Conservation (phyloP, 345 rosid genomes). For the Brassica juncea region DNA sequence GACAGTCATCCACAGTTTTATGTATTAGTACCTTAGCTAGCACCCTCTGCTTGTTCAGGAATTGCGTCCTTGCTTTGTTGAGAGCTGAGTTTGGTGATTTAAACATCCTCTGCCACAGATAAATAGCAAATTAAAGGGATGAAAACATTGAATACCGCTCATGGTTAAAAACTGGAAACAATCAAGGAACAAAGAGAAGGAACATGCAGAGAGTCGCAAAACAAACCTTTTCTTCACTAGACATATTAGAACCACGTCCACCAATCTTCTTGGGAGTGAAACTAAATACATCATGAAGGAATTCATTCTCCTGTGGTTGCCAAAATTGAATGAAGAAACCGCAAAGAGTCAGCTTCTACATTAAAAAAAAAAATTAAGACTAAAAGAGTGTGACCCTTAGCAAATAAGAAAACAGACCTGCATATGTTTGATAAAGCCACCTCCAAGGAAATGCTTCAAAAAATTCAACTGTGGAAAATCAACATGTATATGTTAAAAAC, state of each 20-base stretch:
- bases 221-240: conserved; percentile 66
- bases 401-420: conserved; percentile 56
- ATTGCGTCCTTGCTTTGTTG: conserved; percentile 90
- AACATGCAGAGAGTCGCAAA: background rate
- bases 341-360: background rate
- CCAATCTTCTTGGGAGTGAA: conserved; percentile 67
- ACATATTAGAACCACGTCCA: conserved; percentile 48
- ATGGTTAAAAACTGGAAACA: background rate
- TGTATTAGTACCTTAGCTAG: conserved; percentile 52
- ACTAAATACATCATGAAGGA: conserved; percentile 73
- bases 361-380: background rate
- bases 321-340: conserved; percentile 6
- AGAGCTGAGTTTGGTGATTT: conserved; percentile 76
- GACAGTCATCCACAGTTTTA: background rate
- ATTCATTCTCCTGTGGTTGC: conserved; percentile 70
- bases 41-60: conserved; percentile 82
- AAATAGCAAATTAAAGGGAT: too few species aligned
- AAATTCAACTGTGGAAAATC: conserved; percentile 64
- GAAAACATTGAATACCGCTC: background rate
- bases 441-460: conserved; percentile 80
- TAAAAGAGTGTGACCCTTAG: background rate
- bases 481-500: conserved; percentile 2
- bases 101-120: conserved; percentile 59
- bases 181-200: background rate
- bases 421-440: conserved; percentile 94